phyloP scores from a whole-genome alignment of 495 filamentous ascomycete species.

The Penicillium herquei region DNA sequence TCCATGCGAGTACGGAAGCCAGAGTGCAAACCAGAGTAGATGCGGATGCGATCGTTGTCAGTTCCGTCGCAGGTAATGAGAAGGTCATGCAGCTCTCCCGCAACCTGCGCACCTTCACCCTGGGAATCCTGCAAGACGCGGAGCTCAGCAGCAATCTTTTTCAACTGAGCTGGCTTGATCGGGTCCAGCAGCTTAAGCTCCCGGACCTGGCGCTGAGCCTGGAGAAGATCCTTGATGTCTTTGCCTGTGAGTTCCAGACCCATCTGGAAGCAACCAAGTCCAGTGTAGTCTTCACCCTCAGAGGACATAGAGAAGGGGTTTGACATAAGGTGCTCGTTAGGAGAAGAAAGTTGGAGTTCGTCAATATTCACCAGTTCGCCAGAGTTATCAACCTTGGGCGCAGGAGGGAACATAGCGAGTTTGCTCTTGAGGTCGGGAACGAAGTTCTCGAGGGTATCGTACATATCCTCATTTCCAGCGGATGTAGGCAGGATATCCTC shows the following conservation, averaged over 20 bases:
- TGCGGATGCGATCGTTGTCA: conserved; percentile 1
- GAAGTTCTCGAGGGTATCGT: not conserved
- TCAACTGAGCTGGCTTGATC: not conserved
- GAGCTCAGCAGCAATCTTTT: not conserved
- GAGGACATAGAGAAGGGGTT: conserved; percentile 5
- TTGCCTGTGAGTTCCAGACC: not conserved
- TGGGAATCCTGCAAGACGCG: not conserved
- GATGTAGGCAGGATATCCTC: not conserved
- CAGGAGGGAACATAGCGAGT: conserved; percentile 1
- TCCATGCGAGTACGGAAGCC: conserved; percentile 8
- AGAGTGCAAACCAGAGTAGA: conserved; percentile 6
- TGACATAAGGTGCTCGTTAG: not conserved
- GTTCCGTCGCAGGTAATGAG: conserved; percentile 2
- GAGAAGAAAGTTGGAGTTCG: not conserved
- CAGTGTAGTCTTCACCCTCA: conserved; percentile 1
- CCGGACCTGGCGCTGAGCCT: conserved; percentile 1
- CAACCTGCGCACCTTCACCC: not conserved
- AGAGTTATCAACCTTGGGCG: not conserved
- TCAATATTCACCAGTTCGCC: not conserved
- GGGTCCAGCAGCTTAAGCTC: conserved; percentile 3
- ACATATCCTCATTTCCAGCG: not conserved
- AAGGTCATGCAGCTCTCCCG: conserved; percentile 3
- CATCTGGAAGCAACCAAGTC: conserved; percentile 3
- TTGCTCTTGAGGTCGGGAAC: not conserved
- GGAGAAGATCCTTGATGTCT: conserved; percentile 3